Conservation (phyloP, 441 rosid species). For the Euphorbia celastroides region DNA sequence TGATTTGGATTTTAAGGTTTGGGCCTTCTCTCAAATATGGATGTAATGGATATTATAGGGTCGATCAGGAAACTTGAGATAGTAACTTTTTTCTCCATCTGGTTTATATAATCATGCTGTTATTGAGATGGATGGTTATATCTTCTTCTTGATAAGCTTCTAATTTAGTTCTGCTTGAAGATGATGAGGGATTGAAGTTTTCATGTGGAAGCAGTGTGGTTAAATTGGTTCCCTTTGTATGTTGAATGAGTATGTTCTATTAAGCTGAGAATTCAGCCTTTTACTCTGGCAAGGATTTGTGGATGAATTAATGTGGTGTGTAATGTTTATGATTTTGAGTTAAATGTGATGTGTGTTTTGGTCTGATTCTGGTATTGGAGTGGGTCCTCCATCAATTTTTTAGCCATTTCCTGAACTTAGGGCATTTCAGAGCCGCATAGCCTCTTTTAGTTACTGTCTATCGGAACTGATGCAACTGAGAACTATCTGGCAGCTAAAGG, state of each 20-base stretch:
- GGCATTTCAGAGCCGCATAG: too few relatives aligned
- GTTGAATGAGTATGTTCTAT: neutral
- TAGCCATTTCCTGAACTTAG: neutral
- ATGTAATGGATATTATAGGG: neutral
- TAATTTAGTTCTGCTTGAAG: conserved; percentile 2
- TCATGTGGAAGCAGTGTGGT: neutral
- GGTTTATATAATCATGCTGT: neutral
- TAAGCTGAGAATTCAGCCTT: neutral
- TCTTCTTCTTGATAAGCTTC: neutral
- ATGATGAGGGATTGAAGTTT: neutral
- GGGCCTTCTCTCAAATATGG: conserved; percentile 7
- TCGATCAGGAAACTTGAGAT: neutral
- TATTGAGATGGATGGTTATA: conserved; percentile 10
- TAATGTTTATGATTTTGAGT: conserved; percentile 1
- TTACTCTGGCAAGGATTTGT: conserved; percentile 8
- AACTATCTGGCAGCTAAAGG: neutral
- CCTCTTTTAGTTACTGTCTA: neutral
- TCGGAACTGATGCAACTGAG: neutral
- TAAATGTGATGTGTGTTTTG: neutral
- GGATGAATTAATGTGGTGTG: neutral
- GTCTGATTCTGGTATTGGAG: conserved; percentile 1
- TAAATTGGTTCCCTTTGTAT: conserved; percentile 3
- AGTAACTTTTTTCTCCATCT: neutral
- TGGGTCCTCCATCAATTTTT: neutral
- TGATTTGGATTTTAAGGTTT: conserved; percentile 2